Evolutionary conservation across 1,284 basidiomycete genomes (phyloP).

Genomic region (Heterobasidion irregulare): DNA sequence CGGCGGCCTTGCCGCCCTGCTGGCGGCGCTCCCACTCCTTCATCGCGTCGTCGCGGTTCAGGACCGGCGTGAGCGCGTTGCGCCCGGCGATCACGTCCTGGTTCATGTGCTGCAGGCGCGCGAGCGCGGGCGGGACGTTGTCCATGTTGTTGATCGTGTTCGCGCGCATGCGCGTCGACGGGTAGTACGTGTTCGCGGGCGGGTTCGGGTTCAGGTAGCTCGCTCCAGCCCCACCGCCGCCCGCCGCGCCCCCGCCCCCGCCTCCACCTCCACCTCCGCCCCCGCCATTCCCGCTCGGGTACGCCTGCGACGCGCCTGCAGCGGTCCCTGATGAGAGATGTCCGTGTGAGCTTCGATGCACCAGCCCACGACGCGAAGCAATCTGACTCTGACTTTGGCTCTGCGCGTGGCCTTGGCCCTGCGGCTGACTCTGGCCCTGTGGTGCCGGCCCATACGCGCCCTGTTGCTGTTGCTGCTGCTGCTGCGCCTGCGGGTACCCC

Average conservation of each 20-base stretch:
- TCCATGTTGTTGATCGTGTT: slow-evolving; percentile 89
- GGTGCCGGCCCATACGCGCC: slow-evolving; percentile 19
- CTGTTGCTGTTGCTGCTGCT: slow-evolving; percentile 28
- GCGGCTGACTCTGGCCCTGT: slow-evolving; percentile 15
- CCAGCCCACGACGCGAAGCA: slow-evolving; percentile 19
- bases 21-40: slow-evolving; percentile 85
- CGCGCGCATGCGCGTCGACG: slow-evolving; percentile 58
- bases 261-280: not conserved
- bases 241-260: not conserved
- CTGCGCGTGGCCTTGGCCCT: not conserved
- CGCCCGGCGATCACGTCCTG: slow-evolving; percentile 77
- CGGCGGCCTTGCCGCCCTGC: slow-evolving; percentile 57
- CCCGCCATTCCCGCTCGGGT: not conserved
- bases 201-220: slow-evolving; percentile 42
- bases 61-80: slow-evolving; percentile 79
- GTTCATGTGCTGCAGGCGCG: slow-evolving; percentile 82
- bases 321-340: slow-evolving; percentile 21
- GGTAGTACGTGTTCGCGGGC: slow-evolving; percentile 64
- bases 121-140: slow-evolving; percentile 85
- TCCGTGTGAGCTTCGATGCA: slow-evolving; percentile 43
- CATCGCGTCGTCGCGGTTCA: slow-evolving; percentile 86
- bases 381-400: not conserved
- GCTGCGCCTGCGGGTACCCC: slow-evolving; percentile 11
- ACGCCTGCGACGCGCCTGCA: not conserved
- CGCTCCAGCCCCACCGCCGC: slow-evolving; percentile 26